Base-by-base conservation (phyloP, 2,329 filamentous ascomycete genomes). In the Fusarium temperatum region DNA sequence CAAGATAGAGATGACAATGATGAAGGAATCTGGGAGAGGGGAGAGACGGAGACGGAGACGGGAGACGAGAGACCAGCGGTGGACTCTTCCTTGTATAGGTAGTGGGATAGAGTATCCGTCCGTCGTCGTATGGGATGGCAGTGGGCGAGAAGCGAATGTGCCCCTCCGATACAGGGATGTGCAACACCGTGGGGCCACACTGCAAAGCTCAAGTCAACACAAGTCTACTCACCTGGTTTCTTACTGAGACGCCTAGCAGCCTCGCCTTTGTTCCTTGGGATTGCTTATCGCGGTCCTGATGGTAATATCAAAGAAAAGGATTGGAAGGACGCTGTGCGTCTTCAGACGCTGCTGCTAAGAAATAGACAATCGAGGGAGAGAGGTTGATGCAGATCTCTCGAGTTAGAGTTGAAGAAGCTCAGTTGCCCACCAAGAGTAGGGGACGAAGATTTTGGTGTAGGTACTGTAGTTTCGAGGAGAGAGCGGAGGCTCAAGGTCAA, bases 91-190 rank as follows among this genome's bases (percentile, higher is more conserved):
- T 68, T 65, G 73, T 64, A 67, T 35, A 35, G 32, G 32, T 63
- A 64, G 53, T 63, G 66, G 68, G 65, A 76, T 55, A 53, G 32
- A 53, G 39, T 39, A 45, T 58, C 60, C 41, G 39, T 64, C 51
- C 42, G 38, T 61, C 24, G 48, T 66, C 48, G 50, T 62, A 66
- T 73, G 71, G 63, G 35, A 41, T 28, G 24, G 35, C 24, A 69
- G 71, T 78, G 61, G 76, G 76, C 63, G 64, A 68, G 72, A 78
- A 78, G 76, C 76, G 76, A 78, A 78, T 54, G 75, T 78, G 76
- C 76, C 76, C 76, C 76, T 78, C 76, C 66, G 71, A 63, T 71
- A 76, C 76, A 78, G 74, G 76, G 76, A 72, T 78, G 71, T 68
- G 59, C 55, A 73, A 73, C 55, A 65, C 66, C 75, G 72, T 77